These are phyloP conservation scores for Fusarium sp. DNA, from an alignment of 2,329 filamentous ascomycete species.

Conservation along the genomic window DNA sequence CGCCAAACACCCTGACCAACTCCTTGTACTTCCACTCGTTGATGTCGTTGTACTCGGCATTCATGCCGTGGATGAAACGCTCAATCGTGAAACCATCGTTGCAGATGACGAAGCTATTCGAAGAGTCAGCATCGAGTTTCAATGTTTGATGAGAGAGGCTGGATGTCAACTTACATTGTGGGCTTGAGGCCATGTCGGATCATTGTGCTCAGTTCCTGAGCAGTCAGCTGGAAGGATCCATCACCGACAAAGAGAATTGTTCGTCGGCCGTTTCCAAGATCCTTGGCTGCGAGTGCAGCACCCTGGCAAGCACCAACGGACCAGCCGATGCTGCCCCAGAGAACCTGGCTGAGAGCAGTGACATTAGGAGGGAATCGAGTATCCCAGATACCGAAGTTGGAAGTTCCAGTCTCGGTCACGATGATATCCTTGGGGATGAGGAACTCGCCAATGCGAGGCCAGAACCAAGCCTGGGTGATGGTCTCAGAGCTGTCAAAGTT, in stretches of 20 bases:
- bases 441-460: constrained; percentile 80
- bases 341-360: constrained; percentile 82
- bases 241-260: constrained; percentile 91
- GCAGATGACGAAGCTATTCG: constrained; percentile 77
- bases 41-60: constrained; percentile 85
- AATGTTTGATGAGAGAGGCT: not conserved
- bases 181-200: constrained; percentile 78
- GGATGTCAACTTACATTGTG: constrained; percentile 71
- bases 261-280: constrained; percentile 67
- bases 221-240: constrained; percentile 86
- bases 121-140: constrained; percentile 30
- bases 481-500: constrained; percentile 51
- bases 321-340: constrained; percentile 76
- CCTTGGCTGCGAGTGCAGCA: constrained; percentile 79
- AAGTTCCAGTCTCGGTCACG: constrained; percentile 87
- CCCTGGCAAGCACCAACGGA: constrained; percentile 68
- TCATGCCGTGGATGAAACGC: constrained; percentile 85
- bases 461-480: constrained; percentile 80
- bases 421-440: constrained; percentile 79
- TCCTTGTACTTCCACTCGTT: constrained; percentile 78
- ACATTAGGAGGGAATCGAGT: constrained; percentile 82
- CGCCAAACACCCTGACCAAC: constrained; percentile 75
- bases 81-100: constrained; percentile 93
- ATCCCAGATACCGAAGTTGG: constrained; percentile 90
- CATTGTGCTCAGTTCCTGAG: constrained; percentile 87